A percentile compares a stretch with the other conserved stretches of the same genome.
phyloP scores from a whole-genome alignment of 2,329 filamentous ascomycete species.

The Fonsecaea nubica region DNA sequence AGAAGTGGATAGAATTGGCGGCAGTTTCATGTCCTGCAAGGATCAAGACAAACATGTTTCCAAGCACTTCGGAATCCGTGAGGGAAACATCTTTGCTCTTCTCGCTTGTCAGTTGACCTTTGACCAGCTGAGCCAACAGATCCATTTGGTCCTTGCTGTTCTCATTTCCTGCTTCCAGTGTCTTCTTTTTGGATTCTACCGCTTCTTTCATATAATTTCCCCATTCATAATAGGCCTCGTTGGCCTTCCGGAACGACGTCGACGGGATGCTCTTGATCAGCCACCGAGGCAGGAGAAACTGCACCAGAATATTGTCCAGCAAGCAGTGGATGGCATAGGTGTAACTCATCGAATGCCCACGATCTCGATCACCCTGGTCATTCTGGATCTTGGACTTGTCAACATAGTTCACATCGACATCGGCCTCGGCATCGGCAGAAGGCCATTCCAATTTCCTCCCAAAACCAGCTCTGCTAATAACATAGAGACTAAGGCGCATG shows the following conservation, averaged over 20 bases:
- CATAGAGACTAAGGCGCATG: conserved; percentile 66
- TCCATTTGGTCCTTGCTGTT: conserved; percentile 58
- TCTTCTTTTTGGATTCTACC: conserved; percentile 65
- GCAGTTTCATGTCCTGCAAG: conserved; percentile 83
- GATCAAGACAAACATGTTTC: conserved; percentile 57
- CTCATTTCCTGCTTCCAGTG: conserved; percentile 48
- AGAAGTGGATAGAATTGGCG: conserved; percentile 76
- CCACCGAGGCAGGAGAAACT: conserved; percentile 66
- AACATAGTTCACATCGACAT: conserved; percentile 52
- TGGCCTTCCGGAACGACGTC: conserved; percentile 59
- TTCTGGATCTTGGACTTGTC: conserved; percentile 45
- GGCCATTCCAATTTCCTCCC: conserved; percentile 65
- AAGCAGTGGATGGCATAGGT: conserved; percentile 66
- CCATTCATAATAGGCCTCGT: conserved; percentile 67
- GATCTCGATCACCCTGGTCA: conserved; percentile 39
- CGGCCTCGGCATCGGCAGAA: conserved; percentile 57
- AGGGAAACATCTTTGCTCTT: conserved; percentile 33
- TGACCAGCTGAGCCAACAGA: conserved; percentile 62
- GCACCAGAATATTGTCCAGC: conserved; percentile 67
- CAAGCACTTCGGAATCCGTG: conserved; percentile 37
- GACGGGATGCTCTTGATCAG: conserved; percentile 61
- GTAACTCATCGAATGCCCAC: conserved; percentile 70
- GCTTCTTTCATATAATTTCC: conserved; percentile 73
- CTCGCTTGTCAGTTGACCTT: conserved; percentile 48
- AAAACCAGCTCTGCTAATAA: conserved; percentile 74